phyloP scores from a whole-genome alignment of 495 filamentous ascomycete species.

The Sporormia fimetaria region DNA sequence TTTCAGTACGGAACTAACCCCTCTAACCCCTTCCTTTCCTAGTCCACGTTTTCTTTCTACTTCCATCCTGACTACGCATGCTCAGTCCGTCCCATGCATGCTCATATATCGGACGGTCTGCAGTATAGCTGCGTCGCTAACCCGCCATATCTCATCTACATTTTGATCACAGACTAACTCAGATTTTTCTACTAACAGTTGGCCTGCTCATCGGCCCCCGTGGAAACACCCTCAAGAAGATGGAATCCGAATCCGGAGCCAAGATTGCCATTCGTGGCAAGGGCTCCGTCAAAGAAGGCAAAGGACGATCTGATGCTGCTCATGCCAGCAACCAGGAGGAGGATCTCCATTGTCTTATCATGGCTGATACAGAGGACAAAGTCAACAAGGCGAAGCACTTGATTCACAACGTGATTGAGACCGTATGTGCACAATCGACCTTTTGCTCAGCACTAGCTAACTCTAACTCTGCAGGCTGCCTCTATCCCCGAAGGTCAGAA shows the following conservation, averaged over 20 bases:
- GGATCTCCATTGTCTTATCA: constrained; percentile 96
- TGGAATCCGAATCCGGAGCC: constrained; percentile 92
- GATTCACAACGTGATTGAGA: constrained; percentile 96
- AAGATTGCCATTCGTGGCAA: constrained; percentile 99
- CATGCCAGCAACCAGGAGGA: constrained; percentile 99
- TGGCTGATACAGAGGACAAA: constrained; percentile 98
- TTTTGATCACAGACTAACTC: constrained; percentile 65
- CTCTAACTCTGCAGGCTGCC: constrained; percentile 63
- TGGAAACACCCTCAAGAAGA: constrained; percentile 98
- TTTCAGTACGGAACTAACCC: constrained; percentile 88
- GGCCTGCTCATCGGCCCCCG: constrained; percentile 99
- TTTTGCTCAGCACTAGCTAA: constrained; percentile 1
- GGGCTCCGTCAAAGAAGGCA: constrained; percentile 98
- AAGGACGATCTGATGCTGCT: constrained; percentile 94
- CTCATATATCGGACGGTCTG: constrained; percentile 28
- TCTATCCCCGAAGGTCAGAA: constrained; percentile 98
- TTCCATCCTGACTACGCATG: constrained; percentile 34
- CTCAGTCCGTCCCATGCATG: constrained; percentile 40
- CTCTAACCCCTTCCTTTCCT: constrained; percentile 20
- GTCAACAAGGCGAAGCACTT: constrained; percentile 95
- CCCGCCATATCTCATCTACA: constrained; percentile 33
- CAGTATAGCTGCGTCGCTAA: constrained; percentile 37
- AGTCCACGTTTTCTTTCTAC: constrained; percentile 36
- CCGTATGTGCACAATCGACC: constrained; percentile 47
- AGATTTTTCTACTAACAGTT: constrained; percentile 85